Conservation (phyloP, 2,329 filamentous ascomycete species). For the Huntiella moniliformis region DNA sequence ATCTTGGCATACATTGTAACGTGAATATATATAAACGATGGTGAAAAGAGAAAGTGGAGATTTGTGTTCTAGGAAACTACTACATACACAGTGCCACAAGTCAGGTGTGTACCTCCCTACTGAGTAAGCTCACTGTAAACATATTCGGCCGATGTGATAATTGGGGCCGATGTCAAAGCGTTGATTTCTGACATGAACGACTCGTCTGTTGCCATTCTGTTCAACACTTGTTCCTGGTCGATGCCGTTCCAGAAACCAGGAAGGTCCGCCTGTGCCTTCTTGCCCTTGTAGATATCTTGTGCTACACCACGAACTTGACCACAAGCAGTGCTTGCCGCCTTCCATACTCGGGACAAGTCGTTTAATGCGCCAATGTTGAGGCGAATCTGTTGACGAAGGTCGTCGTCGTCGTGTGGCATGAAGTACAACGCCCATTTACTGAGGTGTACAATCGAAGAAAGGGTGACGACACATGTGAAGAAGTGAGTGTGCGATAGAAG, state of each 20-base stretch:
- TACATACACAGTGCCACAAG: neutral
- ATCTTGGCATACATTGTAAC: too few species aligned
- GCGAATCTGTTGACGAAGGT: slow-evolving; percentile 54
- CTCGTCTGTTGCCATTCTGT: slow-evolving; percentile 36
- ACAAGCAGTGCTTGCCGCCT: slow-evolving; percentile 48
- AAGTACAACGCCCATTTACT: slow-evolving; percentile 56
- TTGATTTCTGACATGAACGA: slow-evolving; percentile 41
- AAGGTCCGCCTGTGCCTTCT: slow-evolving; percentile 35
- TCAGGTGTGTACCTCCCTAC: neutral
- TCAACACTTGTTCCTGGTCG: slow-evolving; percentile 35
- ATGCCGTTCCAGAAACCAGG: slow-evolving; percentile 36
- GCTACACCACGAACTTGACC: slow-evolving; percentile 61
- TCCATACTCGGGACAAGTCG: slow-evolving; percentile 51
- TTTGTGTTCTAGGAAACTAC: too few species aligned
- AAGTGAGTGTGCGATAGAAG: slow-evolving; percentile 63
- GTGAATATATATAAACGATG: neutral
- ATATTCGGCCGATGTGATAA: slow-evolving; percentile 5
- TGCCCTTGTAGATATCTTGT: slow-evolving; percentile 49
- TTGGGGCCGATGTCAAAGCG: slow-evolving; percentile 12
- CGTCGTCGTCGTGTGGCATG: slow-evolving; percentile 41
- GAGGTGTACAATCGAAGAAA: slow-evolving; percentile 65
- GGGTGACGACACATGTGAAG: slow-evolving; percentile 62
- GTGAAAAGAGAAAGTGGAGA: neutral
- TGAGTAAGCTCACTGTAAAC: neutral
- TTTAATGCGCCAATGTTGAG: slow-evolving; percentile 63